These are phyloP conservation scores for Aristolochia californica DNA, from an alignment of 164 flowering plant genomes.

Conservation along the genomic window DNA sequence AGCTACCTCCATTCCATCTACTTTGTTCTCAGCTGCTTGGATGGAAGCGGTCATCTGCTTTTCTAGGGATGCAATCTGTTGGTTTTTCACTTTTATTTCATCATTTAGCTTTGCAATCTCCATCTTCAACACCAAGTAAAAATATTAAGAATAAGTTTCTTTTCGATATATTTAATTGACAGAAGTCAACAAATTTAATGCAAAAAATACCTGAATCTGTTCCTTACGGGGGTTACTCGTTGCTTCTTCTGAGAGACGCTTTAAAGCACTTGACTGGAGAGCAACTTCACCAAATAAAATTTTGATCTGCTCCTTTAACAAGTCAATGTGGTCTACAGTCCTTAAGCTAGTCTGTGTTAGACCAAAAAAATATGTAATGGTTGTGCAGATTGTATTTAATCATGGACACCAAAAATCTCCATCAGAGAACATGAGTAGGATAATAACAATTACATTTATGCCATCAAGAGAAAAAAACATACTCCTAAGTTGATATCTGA, in stretches of 20 bases:
- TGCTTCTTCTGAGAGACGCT: slow-evolving; percentile 71
- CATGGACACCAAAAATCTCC: too few relatives aligned
- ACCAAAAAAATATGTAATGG: slow-evolving; percentile 4
- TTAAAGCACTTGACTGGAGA: slow-evolving; percentile 71
- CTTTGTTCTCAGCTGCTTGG: slow-evolving; percentile 27
- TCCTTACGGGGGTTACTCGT: slow-evolving; percentile 48
- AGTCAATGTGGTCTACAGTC: slow-evolving; percentile 70
- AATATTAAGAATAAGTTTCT: slow-evolving; percentile 6
- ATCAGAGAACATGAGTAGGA: too few relatives aligned
- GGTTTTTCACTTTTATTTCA: slow-evolving; percentile 60
- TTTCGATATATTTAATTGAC: background rate
- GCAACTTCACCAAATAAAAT: slow-evolving; percentile 88
- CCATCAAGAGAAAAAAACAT: too few relatives aligned
- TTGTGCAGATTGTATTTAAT: background rate
- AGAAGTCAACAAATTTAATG: background rate
- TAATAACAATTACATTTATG: too few relatives aligned
- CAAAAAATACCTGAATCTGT: slow-evolving; percentile 47
- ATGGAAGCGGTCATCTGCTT: slow-evolving; percentile 54
- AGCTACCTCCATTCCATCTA: slow-evolving; percentile 45
- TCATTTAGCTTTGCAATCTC: slow-evolving; percentile 60
- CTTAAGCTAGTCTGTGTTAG: slow-evolving; percentile 46
- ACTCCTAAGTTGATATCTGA: background rate
- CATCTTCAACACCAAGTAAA: slow-evolving; percentile 29
- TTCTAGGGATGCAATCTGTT: slow-evolving; percentile 63
- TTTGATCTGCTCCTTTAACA: slow-evolving; percentile 80